Conservation (phyloP, 1,284 basidiomycete species). For the Erythrobasidium hasegawianum region DNA sequence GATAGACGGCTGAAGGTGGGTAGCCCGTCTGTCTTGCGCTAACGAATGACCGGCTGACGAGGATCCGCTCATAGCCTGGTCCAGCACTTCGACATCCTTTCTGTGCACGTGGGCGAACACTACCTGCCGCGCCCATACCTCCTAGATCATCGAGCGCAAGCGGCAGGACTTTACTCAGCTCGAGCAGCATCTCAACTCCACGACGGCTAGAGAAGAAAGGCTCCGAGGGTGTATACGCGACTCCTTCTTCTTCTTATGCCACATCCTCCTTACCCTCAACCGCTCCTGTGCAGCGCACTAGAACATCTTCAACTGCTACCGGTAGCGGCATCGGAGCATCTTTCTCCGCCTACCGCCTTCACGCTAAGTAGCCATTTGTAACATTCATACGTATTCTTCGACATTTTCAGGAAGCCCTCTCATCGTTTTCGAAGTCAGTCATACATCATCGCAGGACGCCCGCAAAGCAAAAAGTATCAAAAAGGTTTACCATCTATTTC, state of each 20-base stretch:
- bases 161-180: conserved; percentile 9
- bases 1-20: conserved; percentile 79
- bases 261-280: conserved; percentile 14
- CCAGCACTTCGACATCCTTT: conserved; percentile 73
- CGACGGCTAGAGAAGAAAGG: conserved; percentile 26
- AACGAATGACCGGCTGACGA: neutral
- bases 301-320: conserved; percentile 19
- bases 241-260: conserved; percentile 9
- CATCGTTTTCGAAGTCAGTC: too few species aligned
- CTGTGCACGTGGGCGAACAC: conserved; percentile 50
- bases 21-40: neutral
- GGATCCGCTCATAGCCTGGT: conserved; percentile 11
- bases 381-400: too few species aligned
- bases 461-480: neutral
- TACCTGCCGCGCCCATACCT: conserved; percentile 6
- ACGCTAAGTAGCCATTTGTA: conserved; percentile 11
- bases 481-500: neutral
- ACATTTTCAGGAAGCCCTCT: too few species aligned
- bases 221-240: conserved; percentile 14
- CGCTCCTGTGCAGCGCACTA: conserved; percentile 13
- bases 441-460: neutral
- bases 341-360: conserved; percentile 16
- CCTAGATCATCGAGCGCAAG: conserved; percentile 16
- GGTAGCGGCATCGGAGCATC: conserved; percentile 13
- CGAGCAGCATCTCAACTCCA: conserved; percentile 27